phyloP scores from a whole-genome alignment of 495 filamentous ascomycete genomes.

The Halenospora varia region DNA sequence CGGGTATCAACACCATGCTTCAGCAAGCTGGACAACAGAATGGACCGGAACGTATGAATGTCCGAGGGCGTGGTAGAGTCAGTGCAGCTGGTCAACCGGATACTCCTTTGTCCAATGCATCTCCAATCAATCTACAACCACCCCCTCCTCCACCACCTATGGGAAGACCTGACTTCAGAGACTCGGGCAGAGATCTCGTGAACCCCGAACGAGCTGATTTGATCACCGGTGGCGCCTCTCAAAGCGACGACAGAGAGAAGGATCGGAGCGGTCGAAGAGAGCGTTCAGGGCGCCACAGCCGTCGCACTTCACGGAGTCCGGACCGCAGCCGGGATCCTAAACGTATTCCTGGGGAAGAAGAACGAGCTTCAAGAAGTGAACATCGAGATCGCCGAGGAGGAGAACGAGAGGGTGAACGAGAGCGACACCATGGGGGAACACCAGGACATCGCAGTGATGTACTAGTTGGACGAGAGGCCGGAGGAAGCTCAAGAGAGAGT shows the following conservation, averaged over 20 bases:
- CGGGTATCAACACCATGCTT: constrained; percentile 48
- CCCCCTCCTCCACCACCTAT: constrained; percentile 14
- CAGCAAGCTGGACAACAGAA: constrained; percentile 36
- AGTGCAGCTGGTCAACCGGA: constrained; percentile 29
- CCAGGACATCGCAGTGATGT: constrained; percentile 16
- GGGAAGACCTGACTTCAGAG: not conserved
- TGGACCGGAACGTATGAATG: constrained; percentile 21
- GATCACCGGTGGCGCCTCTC: constrained; percentile 22
- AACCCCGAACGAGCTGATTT: constrained; percentile 22
- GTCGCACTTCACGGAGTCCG: constrained; percentile 31
- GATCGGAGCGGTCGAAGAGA: constrained; percentile 18
- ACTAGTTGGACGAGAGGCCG: constrained; percentile 25
- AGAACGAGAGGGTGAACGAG: constrained; percentile 27
- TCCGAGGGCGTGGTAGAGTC: constrained; percentile 36
- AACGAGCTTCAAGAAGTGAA: constrained; percentile 10
- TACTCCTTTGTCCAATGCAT: constrained; percentile 10
- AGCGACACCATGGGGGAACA: constrained; percentile 13
- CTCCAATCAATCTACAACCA: constrained; percentile 11
- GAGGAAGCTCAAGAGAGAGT: constrained; percentile 23
- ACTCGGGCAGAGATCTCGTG: constrained; percentile 7
- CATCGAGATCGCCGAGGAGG: constrained; percentile 29
- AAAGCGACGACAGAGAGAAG: constrained; percentile 29
- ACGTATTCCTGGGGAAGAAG: constrained; percentile 2
- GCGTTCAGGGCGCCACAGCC: constrained; percentile 27
- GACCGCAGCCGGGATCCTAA: constrained; percentile 30